Percentiles rank a stretch among this genome's conserved stretches.
Evolutionary conservation across 2,329 filamentous ascomycete genomes (phyloP).

Genomic region (Xylaria sp.): DNA sequence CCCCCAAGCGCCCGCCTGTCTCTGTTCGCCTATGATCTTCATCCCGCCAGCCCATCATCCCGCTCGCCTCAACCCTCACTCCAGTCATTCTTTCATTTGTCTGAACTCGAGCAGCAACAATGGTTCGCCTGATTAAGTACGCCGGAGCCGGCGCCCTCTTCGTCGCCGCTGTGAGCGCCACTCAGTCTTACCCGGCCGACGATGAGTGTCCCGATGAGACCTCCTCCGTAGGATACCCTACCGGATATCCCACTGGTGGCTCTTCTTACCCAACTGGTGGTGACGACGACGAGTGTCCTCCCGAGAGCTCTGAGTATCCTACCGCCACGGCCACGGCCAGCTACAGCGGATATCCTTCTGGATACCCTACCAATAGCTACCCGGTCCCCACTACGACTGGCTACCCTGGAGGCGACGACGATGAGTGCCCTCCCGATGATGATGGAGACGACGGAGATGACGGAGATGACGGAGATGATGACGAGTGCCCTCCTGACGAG

Average conservation of each 20-base stretch:
- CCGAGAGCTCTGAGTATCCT: slow-evolving; percentile 29
- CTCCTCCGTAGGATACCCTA: slow-evolving; percentile 17
- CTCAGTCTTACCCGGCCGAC: slow-evolving; percentile 35
- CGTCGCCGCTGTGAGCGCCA: slow-evolving; percentile 46
- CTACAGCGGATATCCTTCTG: slow-evolving; percentile 32
- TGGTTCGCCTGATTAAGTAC: slow-evolving; percentile 51
- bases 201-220: slow-evolving; percentile 28
- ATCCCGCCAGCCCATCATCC: slow-evolving; percentile 29
- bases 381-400: slow-evolving; percentile 30
- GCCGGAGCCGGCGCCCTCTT: slow-evolving; percentile 49
- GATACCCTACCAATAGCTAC: slow-evolving; percentile 31
- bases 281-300: slow-evolving; percentile 31
- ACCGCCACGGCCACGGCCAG: slow-evolving; percentile 29
- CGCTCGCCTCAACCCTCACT: slow-evolving; percentile 31
- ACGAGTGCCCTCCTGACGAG: slow-evolving; percentile 30
- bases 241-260: slow-evolving; percentile 23
- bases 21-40: slow-evolving; percentile 26
- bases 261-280: slow-evolving; percentile 21
- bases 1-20: slow-evolving; percentile 24
- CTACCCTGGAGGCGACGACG: slow-evolving; percentile 36
- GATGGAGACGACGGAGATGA: slow-evolving; percentile 11
- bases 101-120: slow-evolving; percentile 44
- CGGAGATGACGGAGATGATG: slow-evolving; percentile 31
- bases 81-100: slow-evolving; percentile 51
- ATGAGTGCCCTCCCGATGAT: slow-evolving; percentile 23